Base-by-base conservation (phyloP, 225 moss, liverwort and hornwort species). In the Climacium dendroides region DNA sequence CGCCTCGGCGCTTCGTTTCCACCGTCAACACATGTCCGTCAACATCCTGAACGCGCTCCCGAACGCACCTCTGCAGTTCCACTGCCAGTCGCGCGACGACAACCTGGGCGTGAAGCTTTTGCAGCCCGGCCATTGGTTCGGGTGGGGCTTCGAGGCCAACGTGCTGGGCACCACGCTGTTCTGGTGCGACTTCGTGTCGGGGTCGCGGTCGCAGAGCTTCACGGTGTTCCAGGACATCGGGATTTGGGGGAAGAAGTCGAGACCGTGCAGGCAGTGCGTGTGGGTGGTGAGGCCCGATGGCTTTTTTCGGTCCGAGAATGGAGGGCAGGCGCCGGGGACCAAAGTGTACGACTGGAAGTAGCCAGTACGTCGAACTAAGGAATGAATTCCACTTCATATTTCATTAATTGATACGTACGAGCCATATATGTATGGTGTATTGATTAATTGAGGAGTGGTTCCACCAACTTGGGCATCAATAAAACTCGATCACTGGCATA, bases 101-200 rank as follows among this genome's bases (percentile, higher is more conserved):
- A 26, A 88, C 43, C 18, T 88, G 41, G 39, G 39, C 62, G 14
- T 10, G 79, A 59, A 62, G 52, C 7, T 50, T 10, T 3, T 85
- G 58, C 5, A 32, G 25, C 50, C 84, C 5, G 14, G 69, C 5
- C 43, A 54, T 2, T 74, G 70, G 81, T 82, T 59, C 25, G 84
- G 85, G 29, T 90, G 81, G 74, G 80, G 85, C 4, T 90, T 90
- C 60, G 76, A 87, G 41, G 75, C 90, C 41, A 86, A 90, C 35
- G 62, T 90, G 48, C 57, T 59, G 20, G 85, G 85, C 63, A 90
- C 85, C 47, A 90, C 85, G 57, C 79, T 78, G 6, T 90, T 9
- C 58, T 81, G 66, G 58, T 90, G 88, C 53, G 25, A 43, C 16
- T 90, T 90, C 66, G 67, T 8, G 14, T 39, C 45, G 2, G 85